A percentile compares a stretch with the other conserved stretches of the same genome.
Conservation (phyloP, 345 rosid genomes). For the Diplotaxis tenuifolia region DNA sequence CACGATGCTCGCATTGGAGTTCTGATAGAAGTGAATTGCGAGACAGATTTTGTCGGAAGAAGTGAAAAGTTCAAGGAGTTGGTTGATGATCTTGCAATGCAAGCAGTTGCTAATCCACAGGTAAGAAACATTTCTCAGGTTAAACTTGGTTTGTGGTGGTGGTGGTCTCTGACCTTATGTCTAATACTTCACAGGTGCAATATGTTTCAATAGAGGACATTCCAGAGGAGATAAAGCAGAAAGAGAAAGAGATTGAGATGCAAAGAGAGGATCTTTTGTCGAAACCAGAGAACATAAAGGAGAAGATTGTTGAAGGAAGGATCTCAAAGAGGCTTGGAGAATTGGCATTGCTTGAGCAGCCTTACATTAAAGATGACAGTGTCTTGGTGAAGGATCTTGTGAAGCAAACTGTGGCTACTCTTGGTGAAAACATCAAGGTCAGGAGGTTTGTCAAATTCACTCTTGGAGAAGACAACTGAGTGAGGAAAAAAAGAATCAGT, state of each 20-base stretch:
- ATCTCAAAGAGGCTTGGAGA: constrained; percentile 83
- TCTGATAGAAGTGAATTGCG: constrained; percentile 87
- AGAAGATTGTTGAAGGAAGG: constrained; percentile 85
- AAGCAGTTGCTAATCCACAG: constrained; percentile 82
- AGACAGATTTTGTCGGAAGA: constrained; percentile 93
- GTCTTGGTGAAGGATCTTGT: constrained; percentile 75
- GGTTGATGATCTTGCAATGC: constrained; percentile 93
- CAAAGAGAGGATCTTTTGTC: constrained; percentile 86
- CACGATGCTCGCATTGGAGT: constrained; percentile 92
- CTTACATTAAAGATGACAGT: constrained; percentile 68
- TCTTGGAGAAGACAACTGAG: constrained; percentile 58
- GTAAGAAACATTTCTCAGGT: constrained; percentile 13
- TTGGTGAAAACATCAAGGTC: constrained; percentile 89
- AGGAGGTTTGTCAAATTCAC: constrained; percentile 66
- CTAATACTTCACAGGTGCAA: constrained; percentile 44
- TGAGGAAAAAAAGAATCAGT: background rate
- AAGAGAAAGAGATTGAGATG: constrained; percentile 88
- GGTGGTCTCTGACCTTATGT: constrained; percentile 3
- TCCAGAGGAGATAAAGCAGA: constrained; percentile 47
- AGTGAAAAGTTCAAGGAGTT: constrained; percentile 84
- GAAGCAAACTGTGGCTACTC: constrained; percentile 79
- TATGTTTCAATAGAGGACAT: constrained; percentile 71
- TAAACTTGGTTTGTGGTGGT: background rate
- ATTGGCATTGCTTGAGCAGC: constrained; percentile 74
- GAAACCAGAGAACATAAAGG: constrained; percentile 87